Evolutionary conservation across 257 asterid species (phyloP).

Genomic region (Perilla frutescens): DNA sequence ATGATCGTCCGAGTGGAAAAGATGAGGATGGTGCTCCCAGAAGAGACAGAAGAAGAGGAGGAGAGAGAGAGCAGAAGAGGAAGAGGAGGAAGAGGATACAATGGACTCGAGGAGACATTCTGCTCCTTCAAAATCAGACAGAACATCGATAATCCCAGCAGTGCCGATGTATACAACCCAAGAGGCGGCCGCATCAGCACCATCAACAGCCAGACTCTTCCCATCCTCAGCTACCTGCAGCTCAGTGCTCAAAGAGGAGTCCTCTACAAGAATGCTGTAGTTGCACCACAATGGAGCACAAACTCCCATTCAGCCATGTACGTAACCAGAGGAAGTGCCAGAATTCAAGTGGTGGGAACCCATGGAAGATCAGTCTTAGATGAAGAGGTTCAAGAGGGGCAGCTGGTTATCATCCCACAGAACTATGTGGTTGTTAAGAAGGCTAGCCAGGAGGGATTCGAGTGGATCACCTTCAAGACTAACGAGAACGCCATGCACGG

Average conservation of each 20-base stretch:
- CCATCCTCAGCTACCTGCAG: slow-evolving; percentile 51
- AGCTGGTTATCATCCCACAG: slow-evolving; percentile 63
- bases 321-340: slow-evolving; percentile 54
- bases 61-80: slow-evolving; percentile 34
- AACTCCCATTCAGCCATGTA: slow-evolving; percentile 58
- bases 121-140: slow-evolving; percentile 51
- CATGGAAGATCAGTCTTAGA: slow-evolving; percentile 53
- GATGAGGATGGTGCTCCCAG: slow-evolving; percentile 41
- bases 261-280: slow-evolving; percentile 63
- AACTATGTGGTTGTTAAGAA: slow-evolving; percentile 58
- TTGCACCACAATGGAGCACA: slow-evolving; percentile 59
- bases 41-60: slow-evolving; percentile 30
- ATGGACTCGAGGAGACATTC: slow-evolving; percentile 62
- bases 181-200: slow-evolving; percentile 64
- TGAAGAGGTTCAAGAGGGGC: slow-evolving; percentile 53
- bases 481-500: slow-evolving; percentile 58
- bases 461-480: slow-evolving; percentile 66
- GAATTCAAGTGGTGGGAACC: slow-evolving; percentile 65
- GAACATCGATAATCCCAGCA: slow-evolving; percentile 50
- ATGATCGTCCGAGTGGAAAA: slow-evolving; percentile 49
- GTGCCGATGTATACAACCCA: slow-evolving; percentile 61
- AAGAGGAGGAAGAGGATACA: slow-evolving; percentile 29
- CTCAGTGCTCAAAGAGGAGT: slow-evolving; percentile 64
- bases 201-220: slow-evolving; percentile 58
- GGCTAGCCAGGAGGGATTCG: slow-evolving; percentile 64